Conservation (phyloP, 352 stramenopile genomes). For the Globisporangium abappressorium region DNA sequence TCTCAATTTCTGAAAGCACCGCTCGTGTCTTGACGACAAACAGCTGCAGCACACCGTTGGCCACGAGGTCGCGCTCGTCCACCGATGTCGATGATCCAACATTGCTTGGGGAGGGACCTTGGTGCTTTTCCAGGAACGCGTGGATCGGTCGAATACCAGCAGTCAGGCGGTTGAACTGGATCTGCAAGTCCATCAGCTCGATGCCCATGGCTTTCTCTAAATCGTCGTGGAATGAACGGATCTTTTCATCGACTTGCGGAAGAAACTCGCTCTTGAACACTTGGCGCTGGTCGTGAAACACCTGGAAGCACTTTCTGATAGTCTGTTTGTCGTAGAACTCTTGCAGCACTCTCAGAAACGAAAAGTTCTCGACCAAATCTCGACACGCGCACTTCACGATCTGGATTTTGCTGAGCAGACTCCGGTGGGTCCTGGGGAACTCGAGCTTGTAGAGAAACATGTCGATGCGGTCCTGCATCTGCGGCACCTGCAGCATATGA, state of each 20-base stretch:
- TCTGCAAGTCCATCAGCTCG: conserved; percentile 60
- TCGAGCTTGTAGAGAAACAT: conserved; percentile 80
- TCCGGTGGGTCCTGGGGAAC: conserved; percentile 44
- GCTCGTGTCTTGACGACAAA: conserved; percentile 45
- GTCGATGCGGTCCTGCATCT: conserved; percentile 61
- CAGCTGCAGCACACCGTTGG: conserved; percentile 42
- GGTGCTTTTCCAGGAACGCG: conserved; percentile 37
- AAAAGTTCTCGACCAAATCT: conserved; percentile 70
- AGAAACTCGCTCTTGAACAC: conserved; percentile 40
- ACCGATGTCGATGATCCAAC: neutral
- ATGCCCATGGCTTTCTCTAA: conserved; percentile 46
- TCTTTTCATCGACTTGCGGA: conserved; percentile 44
- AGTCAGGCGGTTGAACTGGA: conserved; percentile 59
- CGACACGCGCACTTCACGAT: conserved; percentile 60
- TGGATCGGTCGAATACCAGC: conserved; percentile 41
- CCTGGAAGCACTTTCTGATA: conserved; percentile 26
- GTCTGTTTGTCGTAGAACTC: conserved; percentile 46
- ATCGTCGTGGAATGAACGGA: conserved; percentile 54
- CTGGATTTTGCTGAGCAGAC: conserved; percentile 42
- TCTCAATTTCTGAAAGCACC: conserved; percentile 44
- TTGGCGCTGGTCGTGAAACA: conserved; percentile 25
- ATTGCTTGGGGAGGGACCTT: neutral
- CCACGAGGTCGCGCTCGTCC: conserved; percentile 34
- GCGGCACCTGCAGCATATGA: conserved; percentile 53
- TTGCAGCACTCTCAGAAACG: conserved; percentile 49